Percentiles rank a stretch among this genome's conserved stretches.
phyloP scores from a whole-genome alignment of 495 filamentous ascomycete genomes.

The Letharia columbiana region DNA sequence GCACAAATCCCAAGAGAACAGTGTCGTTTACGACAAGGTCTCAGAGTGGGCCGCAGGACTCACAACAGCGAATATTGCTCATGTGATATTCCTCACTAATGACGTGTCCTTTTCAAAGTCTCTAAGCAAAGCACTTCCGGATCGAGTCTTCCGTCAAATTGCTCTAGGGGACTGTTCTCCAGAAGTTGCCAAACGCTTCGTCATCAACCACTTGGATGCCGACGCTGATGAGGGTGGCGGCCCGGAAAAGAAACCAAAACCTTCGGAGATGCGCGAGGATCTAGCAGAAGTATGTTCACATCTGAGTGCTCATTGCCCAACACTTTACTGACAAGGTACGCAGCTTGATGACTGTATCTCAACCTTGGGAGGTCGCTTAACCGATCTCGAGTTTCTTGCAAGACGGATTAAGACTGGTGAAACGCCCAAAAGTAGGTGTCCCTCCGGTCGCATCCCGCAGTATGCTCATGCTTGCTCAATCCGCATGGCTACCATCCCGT shows the following conservation, averaged over 20 bases:
- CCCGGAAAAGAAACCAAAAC: constrained; percentile 31
- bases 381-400: constrained; percentile 87
- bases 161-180: constrained; percentile 76
- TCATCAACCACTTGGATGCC: constrained; percentile 69
- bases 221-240: constrained; percentile 35
- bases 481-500: neutral
- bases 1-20: constrained; percentile 63
- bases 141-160: constrained; percentile 81
- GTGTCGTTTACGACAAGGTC: constrained; percentile 79
- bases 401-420: constrained; percentile 87
- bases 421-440: constrained; percentile 51
- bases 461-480: neutral
- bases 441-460: neutral
- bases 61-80: constrained; percentile 83
- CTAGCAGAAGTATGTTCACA: constrained; percentile 36
- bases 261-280: constrained; percentile 35
- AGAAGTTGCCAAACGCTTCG: constrained; percentile 78
- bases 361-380: constrained; percentile 77
- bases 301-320: neutral
- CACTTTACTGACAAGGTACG: neutral
- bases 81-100: constrained; percentile 94
- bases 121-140: constrained; percentile 77
- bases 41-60: constrained; percentile 85
- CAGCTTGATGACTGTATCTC: constrained; percentile 71
- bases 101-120: constrained; percentile 86